Evolutionary conservation across 495 filamentous ascomycete species (phyloP).

Genomic region (Aspergillus coremiiformis): DNA sequence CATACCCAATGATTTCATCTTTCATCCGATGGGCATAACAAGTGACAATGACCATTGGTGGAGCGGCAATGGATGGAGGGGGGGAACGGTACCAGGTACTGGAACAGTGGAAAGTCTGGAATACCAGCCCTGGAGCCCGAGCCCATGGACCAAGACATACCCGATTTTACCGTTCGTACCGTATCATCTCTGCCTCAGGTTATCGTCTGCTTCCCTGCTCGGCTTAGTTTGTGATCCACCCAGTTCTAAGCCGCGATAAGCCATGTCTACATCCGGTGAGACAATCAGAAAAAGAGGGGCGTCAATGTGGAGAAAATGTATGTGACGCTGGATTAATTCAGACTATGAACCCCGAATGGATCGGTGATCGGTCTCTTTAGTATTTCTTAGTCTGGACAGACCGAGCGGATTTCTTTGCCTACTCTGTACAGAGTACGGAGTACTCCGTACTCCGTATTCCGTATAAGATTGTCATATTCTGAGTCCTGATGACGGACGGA

Average conservation of each 20-base stretch:
- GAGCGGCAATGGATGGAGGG: neutral
- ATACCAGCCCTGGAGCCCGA: neutral
- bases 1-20: slow-evolving; percentile 9
- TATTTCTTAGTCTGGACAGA: no score
- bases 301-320: slow-evolving; percentile 2
- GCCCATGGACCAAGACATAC: no score
- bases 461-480: no score
- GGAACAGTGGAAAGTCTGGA: no score
- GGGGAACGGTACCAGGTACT: neutral
- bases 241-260: slow-evolving; percentile 1
- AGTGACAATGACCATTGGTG: neutral
- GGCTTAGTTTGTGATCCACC: neutral
- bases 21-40: neutral
- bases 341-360: neutral
- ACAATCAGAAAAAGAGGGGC: neutral
- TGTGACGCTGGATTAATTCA: no score
- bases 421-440: no score
- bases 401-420: no score
- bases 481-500: no score
- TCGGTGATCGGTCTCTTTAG: no score
- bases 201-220: neutral
- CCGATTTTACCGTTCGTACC: neutral
- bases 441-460: no score
- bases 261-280: neutral
- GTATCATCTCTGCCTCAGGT: neutral